Evolutionary conservation across 768 basidiomycete genomes (phyloP), one percentile per base, ranked within the genome.

Genomic region (Termitomyces sp.): DNA sequence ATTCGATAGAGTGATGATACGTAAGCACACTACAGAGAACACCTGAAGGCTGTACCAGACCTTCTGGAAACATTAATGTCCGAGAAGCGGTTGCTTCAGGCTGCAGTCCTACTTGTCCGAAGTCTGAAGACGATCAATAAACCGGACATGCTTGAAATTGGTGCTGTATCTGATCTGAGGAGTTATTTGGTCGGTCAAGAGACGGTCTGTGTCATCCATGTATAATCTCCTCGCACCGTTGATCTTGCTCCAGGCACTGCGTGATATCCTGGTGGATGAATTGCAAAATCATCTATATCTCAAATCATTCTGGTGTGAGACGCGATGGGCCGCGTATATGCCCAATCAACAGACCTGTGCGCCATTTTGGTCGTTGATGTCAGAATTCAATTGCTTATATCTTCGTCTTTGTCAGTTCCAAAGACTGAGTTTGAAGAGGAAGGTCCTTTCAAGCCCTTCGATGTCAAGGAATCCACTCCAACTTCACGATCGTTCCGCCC

Each of bases 271-370:
- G 56, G 78, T 95, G 7, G 97, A 99, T 62, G 97, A 99, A 66
- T 79, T 99, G 12, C 95, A 98, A 66, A 92, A 86, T 62, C 97
- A 99, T 71, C 73, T 99, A n/a, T 99, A 97, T 71, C 83, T 99
- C 58, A 97, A 96, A 66, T 91, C 89, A 0, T 96, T 94, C 69
- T 97, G 94, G 85, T 94, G 92, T 66, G 96, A 98, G 62, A 82
- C 86, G 5, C 84, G 96, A 30, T 99, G 97, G 97, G 77, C 84
- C 17, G 72, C 89, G 0, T 98, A 97, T 68, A 73, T 79, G 11
- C 85, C 88, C 0, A 88, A 88, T 52, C 97, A 98, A 67, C 80
- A 84, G 54, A 70, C 72, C 11, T 79, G 95, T 95, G 64, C 72
- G 91, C 74, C 16, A 35, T 19, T 3, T 28, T 27, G 5, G 16